These are phyloP conservation scores for Termitomyces sp. DNA, from an alignment of 768 basidiomycete species.

Conservation along the genomic window DNA sequence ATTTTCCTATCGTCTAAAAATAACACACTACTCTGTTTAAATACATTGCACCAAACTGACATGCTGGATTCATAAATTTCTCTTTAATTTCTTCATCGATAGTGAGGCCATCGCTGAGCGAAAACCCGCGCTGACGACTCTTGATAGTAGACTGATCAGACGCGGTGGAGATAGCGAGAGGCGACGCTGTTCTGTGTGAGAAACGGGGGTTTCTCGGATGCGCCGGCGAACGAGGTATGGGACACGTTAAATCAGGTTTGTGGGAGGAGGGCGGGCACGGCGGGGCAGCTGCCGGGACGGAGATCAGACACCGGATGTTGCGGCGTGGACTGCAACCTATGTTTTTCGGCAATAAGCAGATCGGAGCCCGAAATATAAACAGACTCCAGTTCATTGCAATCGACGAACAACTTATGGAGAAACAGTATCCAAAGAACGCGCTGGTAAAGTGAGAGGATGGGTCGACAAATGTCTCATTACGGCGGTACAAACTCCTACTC, in stretches of 20 bases:
- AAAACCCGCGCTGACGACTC: slow-evolving; percentile 29
- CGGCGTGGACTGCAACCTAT: slow-evolving; percentile 31
- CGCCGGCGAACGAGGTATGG: slow-evolving; percentile 5
- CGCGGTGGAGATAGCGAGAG: neutral
- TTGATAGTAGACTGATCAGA: slow-evolving; percentile 7
- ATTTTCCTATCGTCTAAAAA: slow-evolving; percentile 5
- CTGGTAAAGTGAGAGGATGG: too few relatives aligned
- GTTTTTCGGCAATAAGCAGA: too few relatives aligned
- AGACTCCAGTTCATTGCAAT: too few relatives aligned
- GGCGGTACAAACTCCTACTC: too few relatives aligned
- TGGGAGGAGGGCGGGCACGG: slow-evolving; percentile 21
- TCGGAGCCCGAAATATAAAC: too few relatives aligned
- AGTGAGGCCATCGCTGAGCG: slow-evolving; percentile 22
- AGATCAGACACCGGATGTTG: slow-evolving; percentile 28
- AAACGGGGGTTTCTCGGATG: neutral
- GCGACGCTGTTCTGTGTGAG: neutral
- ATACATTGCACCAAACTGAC: too few relatives aligned
- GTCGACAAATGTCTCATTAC: too few relatives aligned
- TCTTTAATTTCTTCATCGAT: slow-evolving; percentile 42
- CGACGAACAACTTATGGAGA: too few relatives aligned
- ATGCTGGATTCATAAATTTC: slow-evolving; percentile 14
- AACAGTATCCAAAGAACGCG: too few relatives aligned
- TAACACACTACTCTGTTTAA: neutral
- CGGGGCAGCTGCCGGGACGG: slow-evolving; percentile 29
- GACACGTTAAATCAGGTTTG: slow-evolving; percentile 7